Base-by-base conservation (phyloP, 148 eudicot species). In the Chenopodium berlandieri region DNA sequence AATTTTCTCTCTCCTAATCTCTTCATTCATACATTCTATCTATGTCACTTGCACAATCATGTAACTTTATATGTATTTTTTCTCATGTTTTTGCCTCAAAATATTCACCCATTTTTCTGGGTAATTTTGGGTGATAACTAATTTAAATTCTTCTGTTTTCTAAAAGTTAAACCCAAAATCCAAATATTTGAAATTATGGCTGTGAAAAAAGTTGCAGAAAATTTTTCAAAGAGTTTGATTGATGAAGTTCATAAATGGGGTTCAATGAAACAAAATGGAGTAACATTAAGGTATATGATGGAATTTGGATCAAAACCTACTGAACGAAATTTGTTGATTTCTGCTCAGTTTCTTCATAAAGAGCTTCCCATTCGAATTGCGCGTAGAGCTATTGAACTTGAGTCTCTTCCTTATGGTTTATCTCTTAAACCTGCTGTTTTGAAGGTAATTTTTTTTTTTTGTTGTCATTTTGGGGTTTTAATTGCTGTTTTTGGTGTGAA, bases 321-420 rank as follows among this genome's bases (percentile, higher is more conserved):
- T 23, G 83, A 83, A 17, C 72, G 90, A 0, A 93, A 94, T 79
- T 78, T 95, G 78, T 75, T 95, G 71, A 85, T 92, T 67, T 88
- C 97, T 7, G 91, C 97, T 46, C 99, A 94, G 47, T 95, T 95
- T 84, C 94, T 95, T 66, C 97, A 92, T 63, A 94, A 91, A 72
- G 99, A 95, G 82, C 90, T 95, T 7, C 94, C 97, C 1, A 92
- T 93, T 79, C 80, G 99, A 66, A 92, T 93, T 82, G 98, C 98
- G 8, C 78, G 94, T 7, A 84, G 95, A 22, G 94, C 92, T 66
- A 85, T 94, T 83, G 97, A 96, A 76, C 93, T 96, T 52, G 87
- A 94, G 78, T 75, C 82, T 27, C 90, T 96, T 47, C 98, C 99
- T 72, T 96, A 90, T 82, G 98, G 99, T n/a, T 83, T 96, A 44